Conservation (phyloP, 345 rosid genomes). For the Clausena lansium region DNA sequence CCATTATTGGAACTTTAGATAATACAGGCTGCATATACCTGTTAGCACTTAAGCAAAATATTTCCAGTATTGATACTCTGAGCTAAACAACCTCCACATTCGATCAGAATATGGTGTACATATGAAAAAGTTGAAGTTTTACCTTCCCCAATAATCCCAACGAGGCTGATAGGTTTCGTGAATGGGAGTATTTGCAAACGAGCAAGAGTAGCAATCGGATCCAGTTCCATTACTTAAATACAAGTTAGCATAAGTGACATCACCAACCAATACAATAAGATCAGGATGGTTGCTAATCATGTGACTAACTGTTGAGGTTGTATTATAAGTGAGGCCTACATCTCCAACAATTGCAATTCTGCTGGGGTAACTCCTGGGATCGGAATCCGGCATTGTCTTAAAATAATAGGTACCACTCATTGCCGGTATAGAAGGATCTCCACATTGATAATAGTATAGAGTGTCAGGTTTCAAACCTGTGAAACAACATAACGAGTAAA, state of each 20-base stretch:
- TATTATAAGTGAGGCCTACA: slow-evolving; percentile 81
- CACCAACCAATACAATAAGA: slow-evolving; percentile 68
- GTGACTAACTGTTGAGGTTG: slow-evolving; percentile 63
- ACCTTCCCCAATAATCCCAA: slow-evolving; percentile 93
- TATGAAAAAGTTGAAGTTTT: slow-evolving; percentile 2
- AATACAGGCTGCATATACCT: slow-evolving; percentile 74
- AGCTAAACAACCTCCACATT: neutral
- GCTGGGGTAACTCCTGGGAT: slow-evolving; percentile 54
- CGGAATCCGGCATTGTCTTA: slow-evolving; percentile 65
- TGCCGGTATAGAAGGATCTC: slow-evolving; percentile 65
- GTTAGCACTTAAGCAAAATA: slow-evolving; percentile 4
- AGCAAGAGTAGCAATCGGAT: slow-evolving; percentile 66
- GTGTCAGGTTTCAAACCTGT: slow-evolving; percentile 67
- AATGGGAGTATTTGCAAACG: slow-evolving; percentile 55
- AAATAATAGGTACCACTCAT: slow-evolving; percentile 59
- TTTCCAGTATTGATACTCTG: neutral
- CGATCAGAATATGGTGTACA: neutral
- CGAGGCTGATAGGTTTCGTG: slow-evolving; percentile 88
- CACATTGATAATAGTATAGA: slow-evolving; percentile 76
- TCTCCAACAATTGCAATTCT: slow-evolving; percentile 73
- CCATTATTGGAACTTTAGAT: slow-evolving; percentile 79
- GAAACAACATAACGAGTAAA: neutral
- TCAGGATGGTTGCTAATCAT: slow-evolving; percentile 61
- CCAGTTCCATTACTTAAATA: slow-evolving; percentile 83
- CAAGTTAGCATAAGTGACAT: slow-evolving; percentile 68